Evolutionary conservation across 78 protist species (phyloP).

Genomic region (Guillardia theta): DNA sequence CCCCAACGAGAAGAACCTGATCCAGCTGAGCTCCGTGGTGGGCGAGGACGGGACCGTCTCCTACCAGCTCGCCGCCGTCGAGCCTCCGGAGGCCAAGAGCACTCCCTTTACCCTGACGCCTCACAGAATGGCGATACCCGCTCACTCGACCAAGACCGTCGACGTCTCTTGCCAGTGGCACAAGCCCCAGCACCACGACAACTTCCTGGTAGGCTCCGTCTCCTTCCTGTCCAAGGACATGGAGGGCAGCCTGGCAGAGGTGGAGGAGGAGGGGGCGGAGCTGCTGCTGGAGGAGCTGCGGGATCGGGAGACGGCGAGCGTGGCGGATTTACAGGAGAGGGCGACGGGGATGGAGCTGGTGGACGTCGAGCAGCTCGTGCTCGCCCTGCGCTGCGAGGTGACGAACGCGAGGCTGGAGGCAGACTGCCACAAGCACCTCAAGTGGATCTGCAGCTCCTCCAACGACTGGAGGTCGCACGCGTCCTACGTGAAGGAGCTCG

Average conservation of each 20-base stretch:
- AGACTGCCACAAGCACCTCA: constrained; percentile 13
- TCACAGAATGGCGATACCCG: not conserved
- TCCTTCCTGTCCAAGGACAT: not conserved
- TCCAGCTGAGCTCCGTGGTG: not conserved
- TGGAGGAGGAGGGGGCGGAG: not conserved
- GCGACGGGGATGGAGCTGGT: not conserved
- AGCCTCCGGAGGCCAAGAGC: not conserved
- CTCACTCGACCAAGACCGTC: not conserved
- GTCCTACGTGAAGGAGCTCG: not conserved
- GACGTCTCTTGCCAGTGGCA: not conserved
- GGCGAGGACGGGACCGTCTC: not conserved
- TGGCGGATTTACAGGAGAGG: not conserved
- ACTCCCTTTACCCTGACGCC: not conserved
- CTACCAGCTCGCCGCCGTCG: not conserved
- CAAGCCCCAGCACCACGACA: not conserved
- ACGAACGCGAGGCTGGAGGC: not conserved
- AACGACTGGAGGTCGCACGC: not conserved
- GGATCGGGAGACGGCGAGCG: not conserved
- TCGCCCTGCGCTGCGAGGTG: not conserved
- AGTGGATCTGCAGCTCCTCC: not conserved
- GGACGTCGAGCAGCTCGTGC: not conserved
- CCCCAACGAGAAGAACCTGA: not conserved
- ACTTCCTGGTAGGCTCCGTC: not conserved
- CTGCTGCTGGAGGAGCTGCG: not conserved
- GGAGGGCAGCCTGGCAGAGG: not conserved